These are phyloP conservation scores for Ceratocystis papillata DNA, from an alignment of 2,329 filamentous ascomycete species.

Conservation along the genomic window DNA sequence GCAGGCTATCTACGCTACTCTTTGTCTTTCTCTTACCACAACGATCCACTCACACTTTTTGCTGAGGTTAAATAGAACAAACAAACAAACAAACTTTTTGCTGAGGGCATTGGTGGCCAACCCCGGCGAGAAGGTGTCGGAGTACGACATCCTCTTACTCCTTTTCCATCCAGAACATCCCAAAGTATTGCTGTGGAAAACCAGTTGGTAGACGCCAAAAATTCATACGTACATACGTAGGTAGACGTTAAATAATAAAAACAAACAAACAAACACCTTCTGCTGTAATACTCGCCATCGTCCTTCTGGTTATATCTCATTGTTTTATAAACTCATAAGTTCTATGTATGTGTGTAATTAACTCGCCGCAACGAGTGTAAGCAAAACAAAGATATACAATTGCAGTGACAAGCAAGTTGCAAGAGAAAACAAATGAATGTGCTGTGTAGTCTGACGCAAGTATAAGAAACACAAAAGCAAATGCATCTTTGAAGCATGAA, in stretches of 20 bases:
- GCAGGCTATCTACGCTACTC: not conserved
- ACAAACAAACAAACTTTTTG: too few relatives aligned
- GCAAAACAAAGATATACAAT: not conserved
- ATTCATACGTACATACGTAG: too few relatives aligned
- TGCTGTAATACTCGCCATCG: not conserved
- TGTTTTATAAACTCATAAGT: constrained; percentile 7
- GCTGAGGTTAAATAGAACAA: too few relatives aligned
- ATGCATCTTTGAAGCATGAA: too few relatives aligned
- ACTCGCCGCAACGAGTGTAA: not conserved
- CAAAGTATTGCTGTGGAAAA: too few relatives aligned
- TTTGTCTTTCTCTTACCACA: not conserved
- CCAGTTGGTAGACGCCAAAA: not conserved
- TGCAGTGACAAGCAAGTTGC: not conserved
- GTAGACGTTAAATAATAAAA: not conserved
- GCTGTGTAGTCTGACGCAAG: too few relatives aligned
- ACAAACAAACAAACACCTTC: not conserved
- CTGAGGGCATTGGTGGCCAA: too few relatives aligned
- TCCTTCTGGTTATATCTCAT: not conserved
- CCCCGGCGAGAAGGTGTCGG: too few relatives aligned
- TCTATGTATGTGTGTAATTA: constrained; percentile 10
- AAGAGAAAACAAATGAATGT: not conserved
- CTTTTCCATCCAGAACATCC: too few relatives aligned
- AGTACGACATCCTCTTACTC: too few relatives aligned
- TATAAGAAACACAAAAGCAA: too few relatives aligned
- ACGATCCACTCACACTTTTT: not conserved